Evolutionary conservation across 768 basidiomycete genomes (phyloP).

Genomic region (Tubosaeta sp.): DNA sequence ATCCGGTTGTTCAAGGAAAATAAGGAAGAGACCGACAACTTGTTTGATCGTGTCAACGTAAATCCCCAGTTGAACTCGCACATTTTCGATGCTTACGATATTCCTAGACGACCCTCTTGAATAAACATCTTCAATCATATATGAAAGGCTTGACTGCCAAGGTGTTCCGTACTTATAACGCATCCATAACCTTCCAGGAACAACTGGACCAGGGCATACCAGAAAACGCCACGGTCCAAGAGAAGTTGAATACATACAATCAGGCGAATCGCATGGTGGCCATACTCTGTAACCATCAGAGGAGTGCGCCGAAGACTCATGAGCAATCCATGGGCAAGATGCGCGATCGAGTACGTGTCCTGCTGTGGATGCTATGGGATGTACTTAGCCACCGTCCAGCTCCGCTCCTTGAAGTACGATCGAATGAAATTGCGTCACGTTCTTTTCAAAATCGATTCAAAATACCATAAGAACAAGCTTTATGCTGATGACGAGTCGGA

Average conservation of each 20-base stretch:
- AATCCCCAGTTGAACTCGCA: constrained; percentile 1
- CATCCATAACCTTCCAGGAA: constrained; percentile 92
- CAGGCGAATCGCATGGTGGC: constrained; percentile 96
- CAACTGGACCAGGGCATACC: constrained; percentile 76
- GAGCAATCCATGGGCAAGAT: constrained; percentile 94
- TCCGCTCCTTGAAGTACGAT: constrained; percentile 89
- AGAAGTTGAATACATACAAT: constrained; percentile 96
- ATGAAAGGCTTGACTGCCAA: constrained; percentile 99
- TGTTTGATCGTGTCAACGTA: constrained; percentile 95
- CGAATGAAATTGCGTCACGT: constrained; percentile 94
- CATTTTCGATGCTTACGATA: constrained; percentile 21
- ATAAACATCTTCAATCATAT: constrained; percentile 88
- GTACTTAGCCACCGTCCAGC: constrained; percentile 41
- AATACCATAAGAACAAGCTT: constrained; percentile 76
- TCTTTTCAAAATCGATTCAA: constrained; percentile 72
- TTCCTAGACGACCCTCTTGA: constrained; percentile 71
- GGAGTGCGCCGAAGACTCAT: constrained; percentile 88
- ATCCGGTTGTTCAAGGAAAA: constrained; percentile 95
- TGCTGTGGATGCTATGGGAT: not conserved
- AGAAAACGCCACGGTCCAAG: constrained; percentile 73
- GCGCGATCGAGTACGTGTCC: constrained; percentile 70
- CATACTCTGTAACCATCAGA: constrained; percentile 98
- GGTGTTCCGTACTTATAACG: constrained; percentile 99
- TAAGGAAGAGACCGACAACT: constrained; percentile 79
- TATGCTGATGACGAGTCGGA: constrained; percentile 87